Evolutionary conservation across 768 basidiomycete species (phyloP).

Genomic region (Termitomyces sp.): DNA sequence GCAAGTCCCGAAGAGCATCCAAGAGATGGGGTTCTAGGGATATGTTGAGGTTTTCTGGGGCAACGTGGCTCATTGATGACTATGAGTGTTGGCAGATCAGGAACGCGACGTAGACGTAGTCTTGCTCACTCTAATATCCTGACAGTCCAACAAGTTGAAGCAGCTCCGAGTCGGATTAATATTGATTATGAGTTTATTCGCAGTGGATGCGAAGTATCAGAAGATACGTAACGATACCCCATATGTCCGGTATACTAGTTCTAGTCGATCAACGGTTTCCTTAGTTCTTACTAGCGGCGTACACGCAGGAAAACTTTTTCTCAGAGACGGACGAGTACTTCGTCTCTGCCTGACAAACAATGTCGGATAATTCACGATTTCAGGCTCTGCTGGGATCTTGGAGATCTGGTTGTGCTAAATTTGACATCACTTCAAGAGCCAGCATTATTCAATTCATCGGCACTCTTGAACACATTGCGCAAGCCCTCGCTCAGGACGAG

Average conservation of each 20-base stretch:
- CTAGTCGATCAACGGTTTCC: neutral
- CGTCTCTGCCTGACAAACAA: neutral
- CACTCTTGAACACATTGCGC: constrained; percentile 46
- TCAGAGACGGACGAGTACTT: neutral
- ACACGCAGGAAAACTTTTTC: neutral
- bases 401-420: constrained; percentile 35
- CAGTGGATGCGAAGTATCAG: neutral
- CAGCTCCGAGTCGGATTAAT: neutral
- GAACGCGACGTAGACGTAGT: neutral
- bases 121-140: too few species aligned
- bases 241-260: neutral
- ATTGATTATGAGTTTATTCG: neutral
- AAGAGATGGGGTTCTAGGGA: constrained; percentile 66
- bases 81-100: constrained; percentile 12
- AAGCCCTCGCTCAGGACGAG: constrained; percentile 44
- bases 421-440: constrained; percentile 32
- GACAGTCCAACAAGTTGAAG: neutral
- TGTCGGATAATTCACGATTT: constrained; percentile 9
- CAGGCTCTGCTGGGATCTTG: constrained; percentile 25
- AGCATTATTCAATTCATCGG: constrained; percentile 25
- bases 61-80: constrained; percentile 14
- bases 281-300: neutral
- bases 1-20: constrained; percentile 41
- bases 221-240: neutral
- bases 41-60: constrained; percentile 41